These are phyloP conservation scores for Mrakiaceae sp. DNA, from an alignment of 1,284 basidiomycete species.

Conservation along the genomic window DNA sequence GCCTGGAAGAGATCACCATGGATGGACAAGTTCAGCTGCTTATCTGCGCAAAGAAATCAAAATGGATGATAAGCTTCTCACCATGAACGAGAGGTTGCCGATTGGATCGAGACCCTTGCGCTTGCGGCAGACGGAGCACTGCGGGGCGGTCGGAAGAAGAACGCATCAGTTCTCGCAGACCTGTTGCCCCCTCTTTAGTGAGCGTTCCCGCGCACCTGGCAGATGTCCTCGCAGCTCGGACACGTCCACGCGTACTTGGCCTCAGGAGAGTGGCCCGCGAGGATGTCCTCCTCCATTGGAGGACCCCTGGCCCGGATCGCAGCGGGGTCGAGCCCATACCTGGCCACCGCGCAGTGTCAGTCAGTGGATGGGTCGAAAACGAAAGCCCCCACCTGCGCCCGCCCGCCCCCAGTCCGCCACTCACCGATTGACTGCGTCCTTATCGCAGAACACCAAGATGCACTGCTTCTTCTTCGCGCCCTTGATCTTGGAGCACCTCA, in stretches of 20 bases:
- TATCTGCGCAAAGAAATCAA: no score
- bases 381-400: no score
- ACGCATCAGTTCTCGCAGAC: no score
- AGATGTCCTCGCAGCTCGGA: conserved; percentile 5
- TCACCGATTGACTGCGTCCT: background rate
- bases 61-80: background rate
- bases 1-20: no score
- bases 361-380: background rate
- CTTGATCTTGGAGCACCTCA: conserved; percentile 5
- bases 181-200: background rate
- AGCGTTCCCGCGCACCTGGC: background rate
- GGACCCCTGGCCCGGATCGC: background rate
- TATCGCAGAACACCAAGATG: conserved; percentile 1
- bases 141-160: no score
- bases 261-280: background rate
- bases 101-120: conserved; percentile 1
- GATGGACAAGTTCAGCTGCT: no score
- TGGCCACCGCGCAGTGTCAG: background rate
- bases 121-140: conserved; percentile 2
- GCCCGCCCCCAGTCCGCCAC: background rate
- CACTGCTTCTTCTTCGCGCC: background rate
- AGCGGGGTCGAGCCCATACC: background rate
- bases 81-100: background rate
- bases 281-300: background rate
- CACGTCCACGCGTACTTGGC: background rate